Percentiles rank a stretch among this genome's conserved stretches.
Conservation (phyloP, 306 rosid genomes). For the Datisca glomerata region DNA sequence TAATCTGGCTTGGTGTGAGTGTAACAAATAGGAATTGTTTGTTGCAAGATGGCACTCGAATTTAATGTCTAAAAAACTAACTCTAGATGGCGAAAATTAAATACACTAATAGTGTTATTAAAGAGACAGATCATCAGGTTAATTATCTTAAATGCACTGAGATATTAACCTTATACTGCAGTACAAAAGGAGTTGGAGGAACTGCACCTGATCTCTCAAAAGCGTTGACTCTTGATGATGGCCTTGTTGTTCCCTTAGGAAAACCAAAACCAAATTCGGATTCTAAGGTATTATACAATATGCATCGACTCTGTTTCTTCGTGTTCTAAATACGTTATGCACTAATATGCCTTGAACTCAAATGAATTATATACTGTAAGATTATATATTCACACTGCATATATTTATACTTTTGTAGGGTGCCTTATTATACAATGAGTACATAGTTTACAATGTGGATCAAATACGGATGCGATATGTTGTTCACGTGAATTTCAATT, state of each 20-base stretch:
- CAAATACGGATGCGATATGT: constrained; percentile 85
- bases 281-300: constrained; percentile 21
- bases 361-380: too few relatives aligned
- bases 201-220: constrained; percentile 64
- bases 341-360: too few relatives aligned
- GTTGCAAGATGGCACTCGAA: too few relatives aligned
- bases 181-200: constrained; percentile 81
- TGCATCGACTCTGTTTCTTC: too few relatives aligned
- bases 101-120: too few relatives aligned
- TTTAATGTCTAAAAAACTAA: too few relatives aligned
- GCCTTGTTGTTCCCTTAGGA: constrained; percentile 62
- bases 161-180: constrained; percentile 25
- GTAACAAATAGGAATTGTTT: too few relatives aligned
- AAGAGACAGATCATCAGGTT: too few relatives aligned
- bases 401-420: constrained; percentile 39
- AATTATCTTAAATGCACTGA: constrained; percentile 4
- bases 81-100: too few relatives aligned
- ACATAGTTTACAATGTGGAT: constrained; percentile 77
- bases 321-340: too few relatives aligned
- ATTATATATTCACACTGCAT: not conserved
- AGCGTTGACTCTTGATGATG: constrained; percentile 50
- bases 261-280: constrained; percentile 27
- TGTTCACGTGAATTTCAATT: constrained; percentile 64
- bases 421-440: constrained; percentile 60
- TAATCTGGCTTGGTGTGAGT: too few relatives aligned